A percentile compares a stretch with the other conserved stretches of the same genome.
phyloP scores from a whole-genome alignment of 2,329 filamentous ascomycete genomes.

The Dactylonectria estremocensis region DNA sequence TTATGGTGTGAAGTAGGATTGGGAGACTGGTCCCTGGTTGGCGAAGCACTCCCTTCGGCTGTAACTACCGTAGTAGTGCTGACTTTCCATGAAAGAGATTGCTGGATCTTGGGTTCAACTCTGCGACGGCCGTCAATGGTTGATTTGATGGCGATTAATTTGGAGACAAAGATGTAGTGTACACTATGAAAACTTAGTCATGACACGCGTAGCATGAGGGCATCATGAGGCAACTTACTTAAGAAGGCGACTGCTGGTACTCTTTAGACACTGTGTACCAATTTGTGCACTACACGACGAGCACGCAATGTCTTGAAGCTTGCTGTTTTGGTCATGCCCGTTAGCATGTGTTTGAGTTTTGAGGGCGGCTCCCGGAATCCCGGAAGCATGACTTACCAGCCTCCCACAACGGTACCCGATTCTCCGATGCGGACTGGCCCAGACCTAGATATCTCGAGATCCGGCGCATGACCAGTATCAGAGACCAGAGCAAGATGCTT shows the following conservation, averaged over 20 bases:
- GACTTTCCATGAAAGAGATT: conserved; percentile 51
- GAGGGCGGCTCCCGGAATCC: no score
- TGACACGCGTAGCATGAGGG: not conserved
- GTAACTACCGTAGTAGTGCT: conserved; percentile 26
- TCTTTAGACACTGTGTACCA: conserved; percentile 54
- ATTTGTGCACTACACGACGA: conserved; percentile 49
- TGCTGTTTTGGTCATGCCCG: conserved; percentile 41
- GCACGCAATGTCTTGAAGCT: conserved; percentile 57
- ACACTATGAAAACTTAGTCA: conserved; percentile 47
- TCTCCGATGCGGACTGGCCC: conserved; percentile 51
- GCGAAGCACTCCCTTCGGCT: conserved; percentile 6
- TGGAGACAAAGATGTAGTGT: conserved; percentile 54
- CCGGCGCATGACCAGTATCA: conserved; percentile 33
- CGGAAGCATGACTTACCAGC: conserved; percentile 48
- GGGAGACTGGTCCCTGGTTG: not conserved
- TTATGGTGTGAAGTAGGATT: not conserved
- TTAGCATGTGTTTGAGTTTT: not conserved
- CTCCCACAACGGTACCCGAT: conserved; percentile 53
- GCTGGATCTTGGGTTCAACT: conserved; percentile 52
- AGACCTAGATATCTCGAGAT: conserved; percentile 40
- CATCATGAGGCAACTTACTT: conserved; percentile 48
- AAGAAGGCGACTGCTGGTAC: conserved; percentile 56
- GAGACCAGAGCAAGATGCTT: conserved; percentile 57
- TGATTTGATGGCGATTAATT: conserved; percentile 48
- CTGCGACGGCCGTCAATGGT: conserved; percentile 40